Conservation (phyloP, 306 rosid genomes). For the Castanea crenata region DNA sequence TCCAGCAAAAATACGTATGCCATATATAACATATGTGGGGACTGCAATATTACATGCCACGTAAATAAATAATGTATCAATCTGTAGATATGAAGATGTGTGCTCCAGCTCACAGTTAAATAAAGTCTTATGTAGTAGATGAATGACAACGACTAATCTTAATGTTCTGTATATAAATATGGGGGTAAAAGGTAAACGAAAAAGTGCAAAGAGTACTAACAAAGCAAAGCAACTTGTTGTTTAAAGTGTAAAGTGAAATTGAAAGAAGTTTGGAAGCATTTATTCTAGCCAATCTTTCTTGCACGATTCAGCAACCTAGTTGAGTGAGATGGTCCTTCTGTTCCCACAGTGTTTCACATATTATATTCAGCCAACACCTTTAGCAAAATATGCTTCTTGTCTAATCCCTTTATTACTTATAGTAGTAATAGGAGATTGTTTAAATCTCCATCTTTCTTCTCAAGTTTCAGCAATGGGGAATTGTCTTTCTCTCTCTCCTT, state of each 20-base stretch:
- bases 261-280: constrained; percentile 26
- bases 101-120: not conserved
- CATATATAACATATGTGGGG: not conserved
- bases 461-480: constrained; percentile 36
- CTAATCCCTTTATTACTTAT: not conserved
- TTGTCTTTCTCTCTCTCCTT: constrained; percentile 12
- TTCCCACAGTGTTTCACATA: not conserved
- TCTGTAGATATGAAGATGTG: too few species aligned
- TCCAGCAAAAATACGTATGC: not conserved
- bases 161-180: not conserved
- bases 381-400: constrained; percentile 30
- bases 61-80: too few species aligned
- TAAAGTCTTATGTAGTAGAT: not conserved
- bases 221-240: constrained; percentile 23
- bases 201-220: constrained; percentile 10
- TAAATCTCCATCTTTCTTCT: not conserved
- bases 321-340: not conserved
- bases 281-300: constrained; percentile 21
- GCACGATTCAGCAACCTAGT: constrained; percentile 25
- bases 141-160: not conserved
- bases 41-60: too few species aligned
- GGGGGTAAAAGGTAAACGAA: not conserved
- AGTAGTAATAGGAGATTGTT: not conserved
- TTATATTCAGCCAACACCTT: not conserved
- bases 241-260: constrained; percentile 24